Base-by-base conservation (phyloP, 306 rosid genomes). In the Trichosanthes cucumerina region DNA sequence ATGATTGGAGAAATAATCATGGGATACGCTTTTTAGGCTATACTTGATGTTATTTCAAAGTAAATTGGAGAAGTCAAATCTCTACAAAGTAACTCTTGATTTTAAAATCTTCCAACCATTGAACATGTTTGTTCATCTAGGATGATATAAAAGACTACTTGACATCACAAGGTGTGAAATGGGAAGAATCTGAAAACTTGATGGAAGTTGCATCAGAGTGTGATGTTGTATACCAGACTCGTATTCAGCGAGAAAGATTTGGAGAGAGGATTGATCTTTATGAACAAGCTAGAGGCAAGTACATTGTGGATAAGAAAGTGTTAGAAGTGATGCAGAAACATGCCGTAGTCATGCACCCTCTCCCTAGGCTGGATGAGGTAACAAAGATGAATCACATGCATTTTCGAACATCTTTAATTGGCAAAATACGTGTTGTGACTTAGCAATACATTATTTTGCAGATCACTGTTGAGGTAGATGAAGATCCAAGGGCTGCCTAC, bases 311-410 rank as follows among this genome's bases (percentile, higher is more conserved):
- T 76, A 70, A 58, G 68, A 83, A 78, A 56, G 90, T 90, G 82
- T 85, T 91, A 79, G 80, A 84, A 68, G 92, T 82, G 82, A 87
- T 90, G 97, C 92, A 81, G 84, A 87, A 80, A 76, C 93, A 94
- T 76, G 94, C 89, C 36, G 93, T 94, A 77, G 88, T 94, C 72
- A 87, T 90, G 98, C 98, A 92, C 74, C 97, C 96, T 82, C 91
- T 93, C 56, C 98, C 98, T n/a, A 87, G 98, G 86, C 96, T 91
- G 50, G 98, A 93, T 72, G 97, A 90, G 84, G 98, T 86, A 88
- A 84, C 41, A 15, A 0, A 9, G 6, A 31, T 41, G 34, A 76
- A 47, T 39, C 26, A 78, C 4, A 26, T 54, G 58, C 56, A n/a
- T 43, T 47, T 36, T 10, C 47, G 2, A 52, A 49, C 63, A 71